Conservation (phyloP, 495 filamentous ascomycete species). For the Hypomontagnella submonticulosa region DNA sequence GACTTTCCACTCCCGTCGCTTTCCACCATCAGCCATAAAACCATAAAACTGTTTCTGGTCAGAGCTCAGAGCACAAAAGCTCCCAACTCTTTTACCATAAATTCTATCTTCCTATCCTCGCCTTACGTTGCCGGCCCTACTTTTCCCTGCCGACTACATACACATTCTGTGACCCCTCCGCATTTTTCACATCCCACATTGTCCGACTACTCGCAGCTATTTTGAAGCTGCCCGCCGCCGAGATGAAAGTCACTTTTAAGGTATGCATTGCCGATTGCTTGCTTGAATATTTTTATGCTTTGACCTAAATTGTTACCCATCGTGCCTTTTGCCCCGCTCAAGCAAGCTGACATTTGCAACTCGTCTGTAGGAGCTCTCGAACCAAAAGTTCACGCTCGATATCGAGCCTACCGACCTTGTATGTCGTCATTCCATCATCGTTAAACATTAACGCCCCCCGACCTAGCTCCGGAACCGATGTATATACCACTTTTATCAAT, state of each 20-base stretch:
- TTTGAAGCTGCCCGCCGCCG: constrained; percentile 52
- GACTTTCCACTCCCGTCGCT: constrained; percentile 33
- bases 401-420: constrained; percentile 93
- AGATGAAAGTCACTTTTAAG: constrained; percentile 65
- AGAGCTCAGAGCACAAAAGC: constrained; percentile 11
- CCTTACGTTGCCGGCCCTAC: neutral
- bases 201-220: constrained; percentile 37
- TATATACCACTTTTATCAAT: constrained; percentile 51
- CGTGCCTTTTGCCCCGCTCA: constrained; percentile 1
- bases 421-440: constrained; percentile 56
- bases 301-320: constrained; percentile 10
- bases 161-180: constrained; percentile 4
- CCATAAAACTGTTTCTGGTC: constrained; percentile 14
- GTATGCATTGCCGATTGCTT: constrained; percentile 47
- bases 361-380: constrained; percentile 83
- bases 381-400: constrained; percentile 96
- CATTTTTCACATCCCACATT: constrained; percentile 14
- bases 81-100: neutral
- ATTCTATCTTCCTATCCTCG: neutral
- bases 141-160: neutral
- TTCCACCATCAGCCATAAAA: constrained; percentile 24
- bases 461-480: constrained; percentile 4
- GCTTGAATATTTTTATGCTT: constrained; percentile 1
- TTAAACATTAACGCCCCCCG: constrained; percentile 21
- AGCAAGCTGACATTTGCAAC: constrained; percentile 47